These are phyloP conservation scores for Saturnispora sekii DNA, from an alignment of 805 yeast species.

Conservation along the genomic window DNA sequence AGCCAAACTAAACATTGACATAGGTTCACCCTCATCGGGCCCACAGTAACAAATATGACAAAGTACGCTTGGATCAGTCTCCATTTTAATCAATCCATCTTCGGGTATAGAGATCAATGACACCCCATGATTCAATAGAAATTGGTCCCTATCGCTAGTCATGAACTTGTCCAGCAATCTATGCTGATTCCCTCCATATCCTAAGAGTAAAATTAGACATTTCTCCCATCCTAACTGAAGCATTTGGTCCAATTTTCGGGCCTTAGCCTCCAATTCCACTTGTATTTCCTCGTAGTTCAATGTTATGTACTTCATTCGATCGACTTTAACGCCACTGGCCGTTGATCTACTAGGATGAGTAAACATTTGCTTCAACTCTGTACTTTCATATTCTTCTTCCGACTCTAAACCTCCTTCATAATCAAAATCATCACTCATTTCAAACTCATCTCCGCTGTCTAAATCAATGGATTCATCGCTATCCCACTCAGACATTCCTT, in stretches of 20 bases:
- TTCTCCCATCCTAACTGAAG: conserved; percentile 31
- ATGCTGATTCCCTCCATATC: conserved; percentile 52
- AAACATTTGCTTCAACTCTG: conserved; percentile 8
- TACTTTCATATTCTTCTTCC: conserved; percentile 3
- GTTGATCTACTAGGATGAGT: conserved; percentile 17
- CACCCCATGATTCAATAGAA: conserved; percentile 23
- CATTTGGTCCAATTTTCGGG: conserved; percentile 27
- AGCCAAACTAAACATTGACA: conserved; percentile 34
- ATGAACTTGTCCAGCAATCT: conserved; percentile 44
- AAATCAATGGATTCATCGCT: too few relatives aligned
- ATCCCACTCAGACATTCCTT: too few relatives aligned
- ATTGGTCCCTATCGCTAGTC: conserved; percentile 28
- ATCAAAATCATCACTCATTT: not conserved
- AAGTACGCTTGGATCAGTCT: conserved; percentile 25
- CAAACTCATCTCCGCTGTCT: not conserved
- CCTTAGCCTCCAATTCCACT: conserved; percentile 19
- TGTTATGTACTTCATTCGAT: conserved; percentile 23
- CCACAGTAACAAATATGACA: conserved; percentile 74
- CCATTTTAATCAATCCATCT: conserved; percentile 5
- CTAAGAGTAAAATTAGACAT: conserved; percentile 35
- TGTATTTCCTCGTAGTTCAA: conserved; percentile 26
- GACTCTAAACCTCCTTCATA: conserved; percentile 15
- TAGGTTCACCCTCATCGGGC: conserved; percentile 23
- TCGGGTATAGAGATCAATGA: conserved; percentile 25
- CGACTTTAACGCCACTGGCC: conserved; percentile 16